These are phyloP conservation scores for Casuarina cunninghamiana DNA, from an alignment of 306 rosid genomes.

Conservation along the genomic window DNA sequence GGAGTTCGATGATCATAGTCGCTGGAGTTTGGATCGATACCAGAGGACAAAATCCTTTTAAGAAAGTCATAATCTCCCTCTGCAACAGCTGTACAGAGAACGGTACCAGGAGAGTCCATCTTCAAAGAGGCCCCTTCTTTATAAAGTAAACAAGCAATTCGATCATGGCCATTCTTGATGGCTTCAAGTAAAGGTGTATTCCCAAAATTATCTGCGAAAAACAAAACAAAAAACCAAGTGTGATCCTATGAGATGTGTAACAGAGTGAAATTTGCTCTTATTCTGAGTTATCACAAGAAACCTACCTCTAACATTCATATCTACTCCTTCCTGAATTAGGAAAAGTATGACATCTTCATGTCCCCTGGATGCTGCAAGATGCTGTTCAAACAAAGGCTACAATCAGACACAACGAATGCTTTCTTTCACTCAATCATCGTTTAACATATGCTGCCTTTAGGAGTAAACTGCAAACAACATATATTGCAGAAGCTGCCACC, in stretches of 20 bases:
- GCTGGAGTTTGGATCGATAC: constrained; percentile 82
- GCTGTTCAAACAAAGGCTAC: constrained; percentile 49
- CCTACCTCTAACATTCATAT: constrained; percentile 60
- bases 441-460: not conserved
- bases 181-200: constrained; percentile 90
- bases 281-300: not conserved
- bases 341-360: constrained; percentile 67
- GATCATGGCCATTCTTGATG: constrained; percentile 79
- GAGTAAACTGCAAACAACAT: constrained; percentile 7
- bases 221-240: constrained; percentile 12
- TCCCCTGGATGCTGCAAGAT: constrained; percentile 91
- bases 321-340: constrained; percentile 70
- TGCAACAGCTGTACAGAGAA: constrained; percentile 71
- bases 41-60: constrained; percentile 65
- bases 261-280: not conserved
- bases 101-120: constrained; percentile 66
- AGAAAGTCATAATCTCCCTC: constrained; percentile 84
- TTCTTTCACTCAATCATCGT: not conserved
- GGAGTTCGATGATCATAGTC: constrained; percentile 90
- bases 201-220: constrained; percentile 71
- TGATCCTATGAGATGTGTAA: not conserved
- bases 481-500: not conserved
- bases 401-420: constrained; percentile 24
- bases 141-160: constrained; percentile 65
- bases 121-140: constrained; percentile 72